Conservation (phyloP, 1,284 basidiomycete genomes). For the Cutaneotrichosporon cavernicola region DNA sequence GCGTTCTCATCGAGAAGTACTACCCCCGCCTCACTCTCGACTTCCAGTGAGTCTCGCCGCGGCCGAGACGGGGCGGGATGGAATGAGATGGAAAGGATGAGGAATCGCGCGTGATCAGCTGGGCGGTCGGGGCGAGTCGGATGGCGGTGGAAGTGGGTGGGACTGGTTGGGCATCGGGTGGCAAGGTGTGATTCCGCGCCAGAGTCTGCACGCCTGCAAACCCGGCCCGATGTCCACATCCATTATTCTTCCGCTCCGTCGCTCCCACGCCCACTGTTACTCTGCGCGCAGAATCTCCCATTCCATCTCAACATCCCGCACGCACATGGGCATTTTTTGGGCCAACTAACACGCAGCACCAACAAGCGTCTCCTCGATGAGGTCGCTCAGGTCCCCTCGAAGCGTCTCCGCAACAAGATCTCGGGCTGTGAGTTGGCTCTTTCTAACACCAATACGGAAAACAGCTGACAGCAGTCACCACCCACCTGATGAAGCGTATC, state of each 20-base stretch:
- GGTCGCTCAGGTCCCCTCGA: conserved; percentile 96
- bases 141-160: background rate
- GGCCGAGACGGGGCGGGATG: background rate
- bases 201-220: background rate
- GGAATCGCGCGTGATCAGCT: background rate
- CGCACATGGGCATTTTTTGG: conserved; percentile 3
- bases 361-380: conserved; percentile 99
- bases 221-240: background rate
- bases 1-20: conserved; percentile 99
- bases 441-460: background rate
- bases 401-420: conserved; percentile 99
- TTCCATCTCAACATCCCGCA: background rate
- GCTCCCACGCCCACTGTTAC: background rate
- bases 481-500: conserved; percentile 99
- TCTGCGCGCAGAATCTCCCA: background rate
- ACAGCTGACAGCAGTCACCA: conserved; percentile 65
- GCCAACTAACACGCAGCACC: conserved; percentile 59
- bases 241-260: background rate
- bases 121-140: background rate
- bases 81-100: background rate
- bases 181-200: background rate
- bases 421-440: conserved; percentile 68
- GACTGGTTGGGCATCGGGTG: background rate
- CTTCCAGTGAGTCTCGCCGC: conserved; percentile 65
- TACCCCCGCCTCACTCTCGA: conserved; percentile 95